Percentiles rank a stretch among this genome's conserved stretches.
Conservation (phyloP, 345 rosid species). For the Crucihimalaya himalaica region DNA sequence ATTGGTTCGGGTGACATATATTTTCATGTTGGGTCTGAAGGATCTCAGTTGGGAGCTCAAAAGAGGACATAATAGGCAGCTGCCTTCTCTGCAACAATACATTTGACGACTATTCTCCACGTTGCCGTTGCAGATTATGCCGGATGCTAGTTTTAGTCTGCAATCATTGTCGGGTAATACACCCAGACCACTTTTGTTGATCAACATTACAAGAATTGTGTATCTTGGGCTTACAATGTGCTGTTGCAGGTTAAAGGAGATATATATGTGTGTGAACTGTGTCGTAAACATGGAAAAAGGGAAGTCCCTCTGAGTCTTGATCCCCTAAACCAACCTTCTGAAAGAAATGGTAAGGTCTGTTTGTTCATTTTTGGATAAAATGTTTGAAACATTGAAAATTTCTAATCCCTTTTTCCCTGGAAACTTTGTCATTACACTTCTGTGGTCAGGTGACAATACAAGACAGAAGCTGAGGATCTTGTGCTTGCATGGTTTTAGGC, state of each 20-base stretch:
- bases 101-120: constrained; percentile 83
- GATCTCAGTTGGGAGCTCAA: constrained; percentile 87
- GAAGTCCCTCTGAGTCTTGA: constrained; percentile 34
- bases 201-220: neutral
- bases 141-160: constrained; percentile 96
- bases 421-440: neutral
- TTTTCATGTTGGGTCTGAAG: constrained; percentile 45
- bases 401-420: neutral
- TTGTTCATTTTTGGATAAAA: neutral
- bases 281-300: constrained; percentile 65
- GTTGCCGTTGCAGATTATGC: constrained; percentile 76
- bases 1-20: neutral
- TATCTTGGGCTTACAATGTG: constrained; percentile 5
- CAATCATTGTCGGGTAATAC: constrained; percentile 65
- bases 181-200: neutral
- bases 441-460: constrained; percentile 42
- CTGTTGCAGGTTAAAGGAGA: constrained; percentile 57
- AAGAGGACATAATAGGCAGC: constrained; percentile 54
- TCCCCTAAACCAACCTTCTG: constrained; percentile 34
- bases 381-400: neutral
- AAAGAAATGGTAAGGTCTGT: constrained; percentile 69
- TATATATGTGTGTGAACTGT: constrained; percentile 74
- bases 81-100: constrained; percentile 74
- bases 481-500: constrained; percentile 97
- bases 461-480: constrained; percentile 74